Evolutionary conservation across 805 yeast species (phyloP), one percentile per base, ranked within the genome.

Genomic region (Nakazawaea wickerhamii): DNA sequence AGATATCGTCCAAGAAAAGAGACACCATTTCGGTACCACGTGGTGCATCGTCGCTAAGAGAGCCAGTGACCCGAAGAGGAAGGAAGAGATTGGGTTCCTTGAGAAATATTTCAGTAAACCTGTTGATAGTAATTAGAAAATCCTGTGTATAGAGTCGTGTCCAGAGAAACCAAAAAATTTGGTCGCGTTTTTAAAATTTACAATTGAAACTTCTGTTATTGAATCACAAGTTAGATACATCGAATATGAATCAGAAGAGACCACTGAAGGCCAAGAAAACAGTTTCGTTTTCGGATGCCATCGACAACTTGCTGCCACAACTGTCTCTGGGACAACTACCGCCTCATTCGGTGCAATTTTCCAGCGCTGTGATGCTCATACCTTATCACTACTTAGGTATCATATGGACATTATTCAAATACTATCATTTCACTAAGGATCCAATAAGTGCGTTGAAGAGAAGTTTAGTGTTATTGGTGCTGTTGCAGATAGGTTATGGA

Each of bases 21-120:
- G 95, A 50, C 79, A 79, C 17, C 97, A 93, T 64, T 72, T 93
- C 48, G 98, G 98, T 17, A 85, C 98, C 1, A 88, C 96, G 4
- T 90, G 93, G 93, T 75, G 84, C 63, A 70, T 84, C 50, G 79
- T 84, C 6, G 84, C 88, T 33, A 85, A 85, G 63, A 70, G 73
- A 50, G 82, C 83, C n/a, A 83, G 79, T 42, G 91, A 84, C 55
- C 68, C 73, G 5, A 67, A 65, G 53, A 66, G 64, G 36, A 55
- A 59, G 22, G 70, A 65, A 23, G 81, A 75, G 48, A 54, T 74
- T 47, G 68, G 74, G 0, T 72, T 73, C 50, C 55, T 68, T 28
- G 79, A 76, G 45, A 75, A 73, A 49, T 76, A 73, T 43, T 66
- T 67, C 52, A 67, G 58, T 17, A 43, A 43, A 11, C 28, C 21